Percentiles rank a stretch among this genome's conserved stretches.
These are phyloP conservation scores for Rhododendron kiyosumense DNA, from an alignment of 148 eudicot species.

Conservation along the genomic window DNA sequence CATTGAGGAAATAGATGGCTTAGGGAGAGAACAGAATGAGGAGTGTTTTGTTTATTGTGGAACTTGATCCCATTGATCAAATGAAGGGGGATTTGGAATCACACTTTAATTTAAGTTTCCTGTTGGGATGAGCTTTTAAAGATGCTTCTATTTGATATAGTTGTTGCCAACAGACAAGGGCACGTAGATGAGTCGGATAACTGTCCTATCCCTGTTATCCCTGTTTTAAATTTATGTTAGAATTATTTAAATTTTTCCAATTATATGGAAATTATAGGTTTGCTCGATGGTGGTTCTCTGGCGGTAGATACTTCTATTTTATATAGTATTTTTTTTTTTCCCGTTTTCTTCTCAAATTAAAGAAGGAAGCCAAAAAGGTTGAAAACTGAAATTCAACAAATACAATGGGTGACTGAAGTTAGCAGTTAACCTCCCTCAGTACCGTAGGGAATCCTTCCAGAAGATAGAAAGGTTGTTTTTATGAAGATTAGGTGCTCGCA, in stretches of 20 bases:
- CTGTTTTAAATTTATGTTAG: background rate
- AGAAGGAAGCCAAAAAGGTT: background rate
- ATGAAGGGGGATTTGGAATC: background rate
- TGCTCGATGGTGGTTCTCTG: background rate
- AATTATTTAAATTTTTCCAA: too few relatives aligned
- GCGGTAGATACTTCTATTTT: too few relatives aligned
- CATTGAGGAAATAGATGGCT: conserved; percentile 24
- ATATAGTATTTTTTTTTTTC: background rate
- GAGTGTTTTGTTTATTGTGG: background rate
- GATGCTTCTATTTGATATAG: background rate
- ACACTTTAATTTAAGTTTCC: background rate
- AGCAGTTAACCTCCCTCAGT: background rate
- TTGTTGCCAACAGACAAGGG: background rate
- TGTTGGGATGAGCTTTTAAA: background rate
- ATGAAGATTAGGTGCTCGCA: background rate
- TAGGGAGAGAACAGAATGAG: background rate
- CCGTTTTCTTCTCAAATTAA: background rate
- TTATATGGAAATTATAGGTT: background rate
- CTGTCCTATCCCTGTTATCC: too few relatives aligned
- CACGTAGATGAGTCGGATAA: too few relatives aligned
- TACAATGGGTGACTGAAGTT: background rate
- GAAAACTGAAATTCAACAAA: background rate
- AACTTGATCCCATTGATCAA: background rate
- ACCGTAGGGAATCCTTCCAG: background rate
- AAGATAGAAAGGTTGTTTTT: background rate